A percentile compares a stretch with the other conserved stretches of the same genome.
These are phyloP conservation scores for Nitzschia putrida DNA, from an alignment of 108 stramenopile genomes.

Conservation along the genomic window DNA sequence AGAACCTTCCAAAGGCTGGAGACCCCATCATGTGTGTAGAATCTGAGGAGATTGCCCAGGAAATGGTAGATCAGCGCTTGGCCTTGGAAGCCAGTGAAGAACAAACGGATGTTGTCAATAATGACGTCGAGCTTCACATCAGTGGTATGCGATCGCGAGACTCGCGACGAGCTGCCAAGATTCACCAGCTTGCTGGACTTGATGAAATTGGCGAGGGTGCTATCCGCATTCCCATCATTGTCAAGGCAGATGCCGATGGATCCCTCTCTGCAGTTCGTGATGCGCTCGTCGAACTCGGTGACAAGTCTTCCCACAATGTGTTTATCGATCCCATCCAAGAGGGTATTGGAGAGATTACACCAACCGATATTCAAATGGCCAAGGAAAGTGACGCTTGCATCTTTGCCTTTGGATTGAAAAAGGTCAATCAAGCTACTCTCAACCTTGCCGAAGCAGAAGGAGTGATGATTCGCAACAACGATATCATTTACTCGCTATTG, in stretches of 20 bases:
- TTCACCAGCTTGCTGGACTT: constrained; percentile 29
- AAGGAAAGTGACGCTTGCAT: constrained; percentile 80
- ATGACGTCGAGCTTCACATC: constrained; percentile 45
- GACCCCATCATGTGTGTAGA: constrained; percentile 74
- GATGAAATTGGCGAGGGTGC: constrained; percentile 36
- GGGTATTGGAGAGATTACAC: constrained; percentile 70
- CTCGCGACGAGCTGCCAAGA: constrained; percentile 20
- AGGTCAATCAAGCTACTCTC: constrained; percentile 50
- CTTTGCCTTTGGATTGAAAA: constrained; percentile 71
- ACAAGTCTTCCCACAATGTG: constrained; percentile 61
- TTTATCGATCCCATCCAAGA: constrained; percentile 71
- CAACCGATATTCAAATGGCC: constrained; percentile 75
- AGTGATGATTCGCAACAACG: constrained; percentile 56
- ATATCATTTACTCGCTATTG: constrained; percentile 79
- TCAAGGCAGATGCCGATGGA: constrained; percentile 86
- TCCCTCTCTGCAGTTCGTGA: constrained; percentile 76
- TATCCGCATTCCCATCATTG: constrained; percentile 76
- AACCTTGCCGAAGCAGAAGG: constrained; percentile 57
- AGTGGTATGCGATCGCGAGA: constrained; percentile 38
- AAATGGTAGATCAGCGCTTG: constrained; percentile 53
- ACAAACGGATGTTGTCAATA: constrained; percentile 3
- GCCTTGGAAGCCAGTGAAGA: constrained; percentile 8
- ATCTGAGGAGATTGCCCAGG: constrained; percentile 71
- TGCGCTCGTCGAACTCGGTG: constrained; percentile 58
- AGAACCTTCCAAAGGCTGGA: constrained; percentile 78